Evolutionary conservation across 2,329 filamentous ascomycete genomes (phyloP), one percentile per base, ranked within the genome.

Genomic region (Hypoxylon sp.): DNA sequence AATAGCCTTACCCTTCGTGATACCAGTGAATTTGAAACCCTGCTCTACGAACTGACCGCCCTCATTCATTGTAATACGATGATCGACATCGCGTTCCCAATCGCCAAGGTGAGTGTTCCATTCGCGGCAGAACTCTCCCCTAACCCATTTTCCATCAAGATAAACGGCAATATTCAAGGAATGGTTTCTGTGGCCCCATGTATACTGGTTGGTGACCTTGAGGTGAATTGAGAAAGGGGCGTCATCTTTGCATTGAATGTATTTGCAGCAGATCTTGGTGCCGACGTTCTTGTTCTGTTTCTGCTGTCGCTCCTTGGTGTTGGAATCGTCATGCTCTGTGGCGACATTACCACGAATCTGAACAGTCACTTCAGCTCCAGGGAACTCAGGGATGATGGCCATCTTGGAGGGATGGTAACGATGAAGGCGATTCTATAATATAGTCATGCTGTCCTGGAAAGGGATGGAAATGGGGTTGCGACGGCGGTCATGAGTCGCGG

Each of bases 321-420:
- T 31, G 9, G 52, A 37, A 9, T 44, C 52, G 14, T 55, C 37
- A 24, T 55, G 31, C 13, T 55, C 52, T 6, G 13, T n/a, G 13
- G 37, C 52, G 11, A 29, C 14, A 31, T 31, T 6, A 6, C 37
- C 37, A 14, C n/a, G 5, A 6, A 55, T 46, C 9, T 9, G 22
- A 24, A 55, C 24, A 13, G 37, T 44, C 22, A 46, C 52, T 55
- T 55, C 52, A 8, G 26, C 37, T 17, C 52, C 52, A 11, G 37
- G 52, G 8, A 55, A 3, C 13, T 44, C 24, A 5, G 52, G 8
- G 37, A 44, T 46, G 14, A 55, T 55, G 24, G 52, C 52, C 52
- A 55, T 55, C 17, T 35, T 51, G 24, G 6, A 17, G 29, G 5
- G 48, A 51, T 19, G 10, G 29, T 11, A n/a, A 33, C 17, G 13